Base-by-base conservation (phyloP, 2,329 filamentous ascomycete species). In the Elsinoe australis region DNA sequence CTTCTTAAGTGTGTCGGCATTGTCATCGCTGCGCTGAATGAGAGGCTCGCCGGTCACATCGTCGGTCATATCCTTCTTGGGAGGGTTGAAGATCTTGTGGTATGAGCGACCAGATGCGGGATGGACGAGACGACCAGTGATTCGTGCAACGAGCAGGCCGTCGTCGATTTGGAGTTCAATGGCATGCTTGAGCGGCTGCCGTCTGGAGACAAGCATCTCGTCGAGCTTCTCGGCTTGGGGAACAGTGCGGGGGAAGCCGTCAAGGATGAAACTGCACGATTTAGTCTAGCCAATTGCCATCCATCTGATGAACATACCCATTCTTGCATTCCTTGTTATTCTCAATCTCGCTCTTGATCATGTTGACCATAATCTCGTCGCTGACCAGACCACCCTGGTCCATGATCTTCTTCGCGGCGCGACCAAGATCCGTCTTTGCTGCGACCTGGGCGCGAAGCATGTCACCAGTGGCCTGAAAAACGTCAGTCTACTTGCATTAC, bases 391-490 rank as follows among this genome's bases (percentile, higher is more conserved):
- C 90, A 61, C 92, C 92, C 67, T 90, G 85, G 66, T 98, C 92
- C 92, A 98, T 98, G 70, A 98, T 98, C 82, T 96, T 96, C 83
- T 98, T 98, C 57, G 92, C 92, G 75, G 95, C 88, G 65, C 85
- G 80, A 59, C 92, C 92, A 56, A 98, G 81, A 52, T 85, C 71
- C 50, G 92, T 98, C 82, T 96, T 95, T 74, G 94, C 94, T 56
- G 90, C 85, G 64, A 98, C 92, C 71, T 98, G 92, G 58, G 89
- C 94, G 64, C 92, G 88, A 64, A 98, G 80, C 92, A 98, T 98
- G 71, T 98, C 92, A 67, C 92, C 92, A 52, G 92, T 98, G 55
- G 92, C 92, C 89, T 95, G 61, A 44, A 12, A 21, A 5, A 18
- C 10, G 47, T 52, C 35, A 54, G 47, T 47, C 21, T 31, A 6